Base-by-base conservation (phyloP, 2,329 filamentous ascomycete genomes). In the Penicillium concentricum region DNA sequence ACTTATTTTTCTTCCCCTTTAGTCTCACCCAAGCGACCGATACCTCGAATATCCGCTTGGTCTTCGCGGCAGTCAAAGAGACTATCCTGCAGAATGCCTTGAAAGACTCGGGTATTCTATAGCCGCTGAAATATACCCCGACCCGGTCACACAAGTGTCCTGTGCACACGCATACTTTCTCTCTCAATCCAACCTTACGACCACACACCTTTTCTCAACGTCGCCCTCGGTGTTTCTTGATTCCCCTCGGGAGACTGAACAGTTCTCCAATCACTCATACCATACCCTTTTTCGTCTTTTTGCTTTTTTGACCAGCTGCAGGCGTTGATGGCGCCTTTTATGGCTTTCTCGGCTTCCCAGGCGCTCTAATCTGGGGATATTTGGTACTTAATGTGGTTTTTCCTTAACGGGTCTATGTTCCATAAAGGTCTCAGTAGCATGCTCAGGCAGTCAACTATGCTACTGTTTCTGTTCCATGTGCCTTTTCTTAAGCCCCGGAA, bases 1-100 rank as follows among this genome's bases (percentile, higher is more conserved):
- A 69, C 57, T 68, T 15, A 10, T 67, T 69, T 61, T 72, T 59
- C n/a, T 35, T 8, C 56, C 48, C 15, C 37, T n/a, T 37, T 49
- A 97, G 93, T 76, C 84, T 99, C 61, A 99, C 94, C 34, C 94
- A 99, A 88, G 94, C 94, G 44, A 99, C 94, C 62, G 94, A 99
- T 74, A 99, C 94, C 4, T 97, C 92, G 51, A 99, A 99, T 72
- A 97, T 99, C 69, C 90, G 94, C 63, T 84, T 99, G 37, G 94
- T 99, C 46, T 99, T 99, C 76, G 94, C 93, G 34, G 94, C 94
- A 9, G 94, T 99, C 59, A 99, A 99, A 76, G 94, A 99, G 78
- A 99, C 94, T 34, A 99, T 99, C 70, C 80, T 99, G 66, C 96
- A 97, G 76, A 99, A 99, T 74, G 94, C 94, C 46, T 84, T 99